Conservation (phyloP, 1,284 basidiomycete species). For the Irpex rosettiformis region DNA sequence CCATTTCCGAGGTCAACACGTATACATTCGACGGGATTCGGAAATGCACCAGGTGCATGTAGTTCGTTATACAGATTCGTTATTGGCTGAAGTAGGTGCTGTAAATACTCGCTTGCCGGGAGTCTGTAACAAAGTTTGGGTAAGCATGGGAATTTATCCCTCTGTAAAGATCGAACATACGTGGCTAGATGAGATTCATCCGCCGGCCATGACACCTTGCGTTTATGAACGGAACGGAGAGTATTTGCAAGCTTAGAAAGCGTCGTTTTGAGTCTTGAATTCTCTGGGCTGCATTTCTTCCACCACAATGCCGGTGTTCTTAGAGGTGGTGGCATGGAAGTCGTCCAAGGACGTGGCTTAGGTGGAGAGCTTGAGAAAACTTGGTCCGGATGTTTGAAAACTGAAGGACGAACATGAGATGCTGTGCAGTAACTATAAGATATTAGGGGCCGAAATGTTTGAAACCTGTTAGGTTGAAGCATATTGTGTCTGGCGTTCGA, state of each 20-base stretch:
- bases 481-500: too few species aligned
- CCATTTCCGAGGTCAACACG: neutral
- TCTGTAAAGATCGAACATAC: neutral
- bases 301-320: neutral
- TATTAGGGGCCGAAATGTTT: too few species aligned
- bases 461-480: too few species aligned
- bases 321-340: neutral
- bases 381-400: neutral
- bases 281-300: neutral
- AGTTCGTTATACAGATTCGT: neutral
- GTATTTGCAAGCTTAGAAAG: neutral
- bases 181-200: neutral
- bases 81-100: neutral
- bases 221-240: neutral
- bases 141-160: neutral
- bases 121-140: neutral
- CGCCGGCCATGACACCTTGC: neutral
- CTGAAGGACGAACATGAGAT: too few species aligned
- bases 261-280: neutral
- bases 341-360: neutral
- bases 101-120: neutral
- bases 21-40: neutral
- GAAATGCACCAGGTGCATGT: neutral
- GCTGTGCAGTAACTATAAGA: too few species aligned
- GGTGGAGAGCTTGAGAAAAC: neutral